Base-by-base conservation (phyloP, 2,329 filamentous ascomycete genomes). In the Aureobasidium sp. region DNA sequence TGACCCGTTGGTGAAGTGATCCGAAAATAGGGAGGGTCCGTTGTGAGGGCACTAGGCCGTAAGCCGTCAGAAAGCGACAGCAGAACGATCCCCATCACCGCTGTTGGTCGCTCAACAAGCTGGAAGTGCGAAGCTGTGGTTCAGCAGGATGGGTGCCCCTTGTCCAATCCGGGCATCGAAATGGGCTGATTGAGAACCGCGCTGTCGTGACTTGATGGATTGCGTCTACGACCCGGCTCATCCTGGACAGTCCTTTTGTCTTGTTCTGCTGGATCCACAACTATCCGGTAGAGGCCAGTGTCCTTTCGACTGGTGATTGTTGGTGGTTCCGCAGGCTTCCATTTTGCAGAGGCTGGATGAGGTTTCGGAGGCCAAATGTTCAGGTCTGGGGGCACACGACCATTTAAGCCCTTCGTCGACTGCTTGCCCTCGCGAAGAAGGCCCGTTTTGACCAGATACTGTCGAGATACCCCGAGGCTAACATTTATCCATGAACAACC, bases 401-500 rank as follows among this genome's bases (percentile, higher is more conserved):
- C 58, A 53, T 60, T 60, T 60, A 50, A 54, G 53, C 40, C 47
- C 49, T 60, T 54, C 21, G 29, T 46, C 47, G 17, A 54, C 45
- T 37, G 29, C 46, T 42, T 50, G 35, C 57, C 31, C 38, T 55
- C n/a, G n/a, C 58, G 40, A 54, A 60, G 40, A 60, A 60, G 58
- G 58, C 58, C 58, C 58, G 58, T 60, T 60, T 23, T 40, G 40
- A 43, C n/a, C n/a, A 53, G 37, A 60, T 31, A 35, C 49, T 42
- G 19, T 40, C 53, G 27, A 46, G 27, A 60, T 60, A 51, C 58
- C 58, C 58, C 58, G 58, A 60, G 58, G 58, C 58, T 60, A 60
- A 54, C 35, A 57, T 57, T 57, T 54, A 38, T 38, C 37, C 43
- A 46, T 17, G n/a, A 23, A 23, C 49, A 58, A 23, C 55, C 55